phyloP scores from a whole-genome alignment of 2,329 filamentous ascomycete genomes.

The Aspergillus arachidicola region DNA sequence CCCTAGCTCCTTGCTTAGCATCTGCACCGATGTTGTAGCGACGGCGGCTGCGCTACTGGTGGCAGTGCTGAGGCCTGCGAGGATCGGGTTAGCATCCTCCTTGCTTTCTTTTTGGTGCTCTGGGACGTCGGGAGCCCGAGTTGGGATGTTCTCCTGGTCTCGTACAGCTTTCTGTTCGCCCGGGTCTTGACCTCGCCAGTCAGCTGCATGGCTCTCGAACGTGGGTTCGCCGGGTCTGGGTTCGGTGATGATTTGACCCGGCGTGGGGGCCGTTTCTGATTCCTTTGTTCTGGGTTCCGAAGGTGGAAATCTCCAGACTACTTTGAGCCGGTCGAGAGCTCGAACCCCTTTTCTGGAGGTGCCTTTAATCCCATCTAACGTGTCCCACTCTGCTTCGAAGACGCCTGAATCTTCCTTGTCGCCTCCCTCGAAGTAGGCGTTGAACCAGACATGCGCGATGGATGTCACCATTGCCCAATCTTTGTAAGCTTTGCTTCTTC shows the following conservation, averaged over 20 bases:
- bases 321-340: conserved; percentile 78
- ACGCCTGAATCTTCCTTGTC: conserved; percentile 68
- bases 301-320: conserved; percentile 72
- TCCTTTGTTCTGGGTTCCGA: conserved; percentile 16
- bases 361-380: conserved; percentile 94
- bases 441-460: conserved; percentile 96
- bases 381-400: conserved; percentile 72
- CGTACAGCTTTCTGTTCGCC: conserved; percentile 29
- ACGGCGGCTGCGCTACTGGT: conserved; percentile 18
- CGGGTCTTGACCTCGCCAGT: conserved; percentile 69
- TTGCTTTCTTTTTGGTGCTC: conserved; percentile 9
- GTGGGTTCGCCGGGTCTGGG: conserved; percentile 69
- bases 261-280: conserved; percentile 22
- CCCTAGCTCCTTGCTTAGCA: conserved; percentile 63
- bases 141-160: conserved; percentile 20
- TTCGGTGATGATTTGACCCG: conserved; percentile 59
- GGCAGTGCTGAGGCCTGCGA: conserved; percentile 16
- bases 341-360: conserved; percentile 78
- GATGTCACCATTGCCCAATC: conserved; percentile 89
- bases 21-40: conserved; percentile 15
- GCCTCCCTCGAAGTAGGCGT: conserved; percentile 88
- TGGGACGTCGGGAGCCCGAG: background rate
- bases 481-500: conserved; percentile 76
- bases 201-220: conserved; percentile 67
- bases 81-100: conserved; percentile 10